Percentiles rank a stretch among this genome's conserved stretches.
Conservation (phyloP, 495 filamentous ascomycete species). For the Astrocystis sublimbata region DNA sequence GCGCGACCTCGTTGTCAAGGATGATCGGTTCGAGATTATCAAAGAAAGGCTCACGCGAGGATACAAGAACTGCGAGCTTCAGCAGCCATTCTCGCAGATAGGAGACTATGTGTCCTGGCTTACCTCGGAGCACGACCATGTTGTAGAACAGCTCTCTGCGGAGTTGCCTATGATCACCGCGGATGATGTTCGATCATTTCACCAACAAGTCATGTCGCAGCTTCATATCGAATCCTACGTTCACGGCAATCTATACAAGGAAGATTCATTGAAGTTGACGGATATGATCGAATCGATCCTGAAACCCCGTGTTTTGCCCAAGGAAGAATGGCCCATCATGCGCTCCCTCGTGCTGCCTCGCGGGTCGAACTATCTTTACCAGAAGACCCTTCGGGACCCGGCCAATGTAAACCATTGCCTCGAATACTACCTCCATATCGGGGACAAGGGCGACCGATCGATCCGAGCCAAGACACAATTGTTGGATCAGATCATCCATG, state of each 20-base stretch:
- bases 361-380: constrained; percentile 80
- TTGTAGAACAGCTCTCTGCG: constrained; percentile 76
- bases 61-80: constrained; percentile 82
- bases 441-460: constrained; percentile 64
- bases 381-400: constrained; percentile 76
- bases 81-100: constrained; percentile 87
- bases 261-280: constrained; percentile 86
- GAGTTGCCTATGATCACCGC: constrained; percentile 74
- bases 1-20: constrained; percentile 77
- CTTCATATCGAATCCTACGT: constrained; percentile 84
- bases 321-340: constrained; percentile 75
- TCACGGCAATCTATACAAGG: constrained; percentile 94
- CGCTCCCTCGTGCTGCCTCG: constrained; percentile 76
- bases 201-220: constrained; percentile 77
- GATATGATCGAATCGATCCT: constrained; percentile 77
- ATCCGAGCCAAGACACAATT: constrained; percentile 77
- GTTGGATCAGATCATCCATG: constrained; percentile 87
- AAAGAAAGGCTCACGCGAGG: constrained; percentile 78
- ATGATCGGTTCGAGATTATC: constrained; percentile 86
- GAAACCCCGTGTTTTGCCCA: constrained; percentile 72
- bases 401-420: constrained; percentile 97
- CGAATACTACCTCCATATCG: constrained; percentile 83
- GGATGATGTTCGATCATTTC: constrained; percentile 74
- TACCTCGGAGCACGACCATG: constrained; percentile 70
- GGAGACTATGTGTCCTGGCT: constrained; percentile 83